Conservation (phyloP, 371 early-diverging fungal genomes). For the Mortierella sp. region DNA sequence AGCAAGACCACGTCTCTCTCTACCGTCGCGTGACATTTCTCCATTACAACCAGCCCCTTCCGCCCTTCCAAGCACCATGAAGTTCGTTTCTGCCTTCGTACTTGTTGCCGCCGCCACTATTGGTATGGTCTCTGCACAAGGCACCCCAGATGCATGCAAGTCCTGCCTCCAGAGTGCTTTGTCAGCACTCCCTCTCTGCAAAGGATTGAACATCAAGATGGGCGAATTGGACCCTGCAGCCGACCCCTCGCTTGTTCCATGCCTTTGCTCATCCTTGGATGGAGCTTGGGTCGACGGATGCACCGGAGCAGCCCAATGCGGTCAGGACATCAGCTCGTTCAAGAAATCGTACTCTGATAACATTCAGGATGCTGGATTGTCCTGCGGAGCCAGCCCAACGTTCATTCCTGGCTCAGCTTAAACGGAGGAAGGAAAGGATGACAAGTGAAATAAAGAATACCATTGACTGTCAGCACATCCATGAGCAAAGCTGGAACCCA, state of each 20-base stretch:
- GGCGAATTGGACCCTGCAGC: conserved; percentile 11
- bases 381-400: too few species aligned
- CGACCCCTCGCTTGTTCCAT: conserved; percentile 1
- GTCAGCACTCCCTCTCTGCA: conserved; percentile 19
- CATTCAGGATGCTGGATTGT: not conserved
- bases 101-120: too few species aligned
- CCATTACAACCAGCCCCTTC: too few species aligned
- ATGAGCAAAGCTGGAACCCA: too few species aligned
- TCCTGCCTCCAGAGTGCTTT: conserved; percentile 18
- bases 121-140: conserved; percentile 13
- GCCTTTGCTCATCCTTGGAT: conserved; percentile 22
- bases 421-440: too few species aligned
- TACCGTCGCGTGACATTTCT: too few species aligned
- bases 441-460: too few species aligned
- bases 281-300: conserved; percentile 19
- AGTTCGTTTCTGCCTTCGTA: too few species aligned
- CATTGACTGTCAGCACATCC: too few species aligned
- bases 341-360: conserved; percentile 10
- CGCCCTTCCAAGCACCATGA: too few species aligned
- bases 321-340: conserved; percentile 12
- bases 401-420: too few species aligned
- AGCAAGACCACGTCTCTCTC: too few species aligned
- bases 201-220: conserved; percentile 5
- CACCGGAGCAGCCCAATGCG: not conserved
- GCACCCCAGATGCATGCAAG: conserved; percentile 3